phyloP scores from a whole-genome alignment of 306 rosid genomes.

The Begonia loranthoides region DNA sequence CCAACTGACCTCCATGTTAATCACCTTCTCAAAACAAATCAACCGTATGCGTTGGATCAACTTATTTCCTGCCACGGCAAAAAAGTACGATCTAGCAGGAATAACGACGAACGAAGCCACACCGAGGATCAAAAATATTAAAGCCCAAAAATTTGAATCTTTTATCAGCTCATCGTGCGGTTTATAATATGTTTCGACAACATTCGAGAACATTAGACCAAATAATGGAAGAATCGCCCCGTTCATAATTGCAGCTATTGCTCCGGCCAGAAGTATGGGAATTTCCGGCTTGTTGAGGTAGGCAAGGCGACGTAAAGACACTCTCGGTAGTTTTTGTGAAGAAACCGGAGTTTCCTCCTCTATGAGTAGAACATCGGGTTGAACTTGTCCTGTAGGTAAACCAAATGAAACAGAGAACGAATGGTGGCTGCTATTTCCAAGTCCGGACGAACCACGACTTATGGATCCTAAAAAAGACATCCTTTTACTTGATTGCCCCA shows the following conservation, averaged over 20 bases:
- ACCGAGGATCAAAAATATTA: constrained; percentile 33
- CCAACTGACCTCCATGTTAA: constrained; percentile 73
- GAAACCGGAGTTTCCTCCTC: constrained; percentile 10
- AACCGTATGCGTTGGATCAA: constrained; percentile 41
- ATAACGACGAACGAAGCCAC: constrained; percentile 17
- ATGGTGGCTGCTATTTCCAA: constrained; percentile 25
- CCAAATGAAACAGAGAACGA: constrained; percentile 29
- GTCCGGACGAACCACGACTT: constrained; percentile 43
- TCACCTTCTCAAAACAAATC: constrained; percentile 52
- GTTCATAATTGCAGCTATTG: constrained; percentile 36
- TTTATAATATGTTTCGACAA: constrained; percentile 44
- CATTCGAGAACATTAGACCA: constrained; percentile 32
- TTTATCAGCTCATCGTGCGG: constrained; percentile 38
- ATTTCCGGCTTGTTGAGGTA: constrained; percentile 71
- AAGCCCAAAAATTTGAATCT: constrained; percentile 58
- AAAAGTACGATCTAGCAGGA: constrained; percentile 41
- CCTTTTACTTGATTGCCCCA: constrained; percentile 22
- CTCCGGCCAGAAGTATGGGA: constrained; percentile 39
- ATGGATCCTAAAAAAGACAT: constrained; percentile 30
- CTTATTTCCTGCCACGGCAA: constrained; percentile 54
- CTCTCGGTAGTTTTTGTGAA: constrained; percentile 18
- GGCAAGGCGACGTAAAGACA: constrained; percentile 39
- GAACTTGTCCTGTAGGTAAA: constrained; percentile 19
- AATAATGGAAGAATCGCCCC: constrained; percentile 35
- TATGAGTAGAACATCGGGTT: constrained; percentile 9